Percentiles rank a stretch among this genome's conserved stretches.
These are phyloP conservation scores for Monosporascus sp. DNA, from an alignment of 2,329 filamentous ascomycete genomes.

Conservation along the genomic window DNA sequence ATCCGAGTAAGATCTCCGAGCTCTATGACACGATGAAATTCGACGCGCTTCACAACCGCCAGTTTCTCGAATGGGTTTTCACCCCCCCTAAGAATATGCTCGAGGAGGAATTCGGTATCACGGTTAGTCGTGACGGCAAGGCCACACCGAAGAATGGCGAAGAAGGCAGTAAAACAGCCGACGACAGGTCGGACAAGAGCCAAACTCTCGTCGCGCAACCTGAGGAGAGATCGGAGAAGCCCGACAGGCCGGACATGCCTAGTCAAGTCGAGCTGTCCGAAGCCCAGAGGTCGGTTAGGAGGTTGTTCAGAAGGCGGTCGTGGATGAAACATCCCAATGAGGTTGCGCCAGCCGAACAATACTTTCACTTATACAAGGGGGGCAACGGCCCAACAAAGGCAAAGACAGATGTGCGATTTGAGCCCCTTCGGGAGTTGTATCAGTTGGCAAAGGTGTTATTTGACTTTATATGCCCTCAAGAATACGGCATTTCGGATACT, in stretches of 20 bases:
- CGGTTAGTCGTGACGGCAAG: slow-evolving; percentile 35
- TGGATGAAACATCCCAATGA: slow-evolving; percentile 52
- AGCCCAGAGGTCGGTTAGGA: slow-evolving; percentile 34
- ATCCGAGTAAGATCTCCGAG: slow-evolving; percentile 97
- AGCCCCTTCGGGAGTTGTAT: slow-evolving; percentile 88
- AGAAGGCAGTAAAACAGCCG: slow-evolving; percentile 30
- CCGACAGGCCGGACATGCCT: slow-evolving; percentile 16
- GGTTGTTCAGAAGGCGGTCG: slow-evolving; percentile 56
- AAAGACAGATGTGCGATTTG: slow-evolving; percentile 78
- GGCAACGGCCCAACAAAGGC: slow-evolving; percentile 65
- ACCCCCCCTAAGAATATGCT: slow-evolving; percentile 76
- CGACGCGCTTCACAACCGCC: slow-evolving; percentile 91
- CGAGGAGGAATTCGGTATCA: slow-evolving; percentile 58
- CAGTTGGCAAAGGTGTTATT: slow-evolving; percentile 91
- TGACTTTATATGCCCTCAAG: slow-evolving; percentile 96
- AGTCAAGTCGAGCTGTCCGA: slow-evolving; percentile 25
- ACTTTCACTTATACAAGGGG: slow-evolving; percentile 83
- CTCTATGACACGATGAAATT: slow-evolving; percentile 99
- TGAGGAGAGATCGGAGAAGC: slow-evolving; percentile 20
- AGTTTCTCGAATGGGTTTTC: slow-evolving; percentile 96
- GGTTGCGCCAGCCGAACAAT: slow-evolving; percentile 60
- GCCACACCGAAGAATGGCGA: slow-evolving; percentile 32
- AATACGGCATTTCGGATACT: slow-evolving; percentile 91
- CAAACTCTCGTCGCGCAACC: slow-evolving; percentile 23
- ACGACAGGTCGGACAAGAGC: slow-evolving; percentile 37